These are phyloP conservation scores for Schizopora paradoxa DNA, from an alignment of 1,284 basidiomycete species.

Conservation along the genomic window DNA sequence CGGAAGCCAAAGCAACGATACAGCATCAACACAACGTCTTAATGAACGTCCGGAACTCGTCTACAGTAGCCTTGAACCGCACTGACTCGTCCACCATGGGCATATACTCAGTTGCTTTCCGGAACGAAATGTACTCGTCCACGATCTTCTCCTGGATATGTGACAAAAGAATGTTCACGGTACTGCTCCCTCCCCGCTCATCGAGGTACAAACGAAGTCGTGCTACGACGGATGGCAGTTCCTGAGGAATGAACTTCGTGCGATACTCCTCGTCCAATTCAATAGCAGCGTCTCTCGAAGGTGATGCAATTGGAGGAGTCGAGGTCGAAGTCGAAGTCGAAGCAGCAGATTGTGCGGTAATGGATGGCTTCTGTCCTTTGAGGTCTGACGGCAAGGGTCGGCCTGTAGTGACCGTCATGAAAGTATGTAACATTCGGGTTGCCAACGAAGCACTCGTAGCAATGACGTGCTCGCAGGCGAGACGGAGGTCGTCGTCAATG, in stretches of 20 bases:
- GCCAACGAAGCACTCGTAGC: constrained; percentile 48
- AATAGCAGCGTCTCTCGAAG: constrained; percentile 43
- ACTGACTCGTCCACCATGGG: constrained; percentile 8
- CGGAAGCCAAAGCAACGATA: background rate
- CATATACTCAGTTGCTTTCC: constrained; percentile 31
- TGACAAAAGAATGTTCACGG: constrained; percentile 68
- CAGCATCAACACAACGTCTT: constrained; percentile 1
- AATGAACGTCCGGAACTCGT: constrained; percentile 14
- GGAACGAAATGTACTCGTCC: constrained; percentile 68
- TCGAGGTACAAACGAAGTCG: constrained; percentile 72
- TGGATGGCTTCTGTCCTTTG: constrained; percentile 17
- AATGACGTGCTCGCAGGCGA: constrained; percentile 80
- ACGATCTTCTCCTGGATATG: constrained; percentile 73
- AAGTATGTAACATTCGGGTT: constrained; percentile 48
- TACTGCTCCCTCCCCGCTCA: constrained; percentile 59
- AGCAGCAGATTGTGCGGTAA: no score
- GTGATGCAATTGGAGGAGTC: constrained; percentile 32
- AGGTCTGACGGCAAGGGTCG: constrained; percentile 20
- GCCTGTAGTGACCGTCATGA: constrained; percentile 44
- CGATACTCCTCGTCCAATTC: constrained; percentile 51
- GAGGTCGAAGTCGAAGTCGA: constrained; percentile 21
- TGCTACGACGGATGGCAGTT: constrained; percentile 49
- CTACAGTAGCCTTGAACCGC: constrained; percentile 7
- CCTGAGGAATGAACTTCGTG: constrained; percentile 43
- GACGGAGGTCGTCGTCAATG: constrained; percentile 79